phyloP scores from a whole-genome alignment of 2,329 filamentous ascomycete genomes.

The Akanthomyces dipterigenus region DNA sequence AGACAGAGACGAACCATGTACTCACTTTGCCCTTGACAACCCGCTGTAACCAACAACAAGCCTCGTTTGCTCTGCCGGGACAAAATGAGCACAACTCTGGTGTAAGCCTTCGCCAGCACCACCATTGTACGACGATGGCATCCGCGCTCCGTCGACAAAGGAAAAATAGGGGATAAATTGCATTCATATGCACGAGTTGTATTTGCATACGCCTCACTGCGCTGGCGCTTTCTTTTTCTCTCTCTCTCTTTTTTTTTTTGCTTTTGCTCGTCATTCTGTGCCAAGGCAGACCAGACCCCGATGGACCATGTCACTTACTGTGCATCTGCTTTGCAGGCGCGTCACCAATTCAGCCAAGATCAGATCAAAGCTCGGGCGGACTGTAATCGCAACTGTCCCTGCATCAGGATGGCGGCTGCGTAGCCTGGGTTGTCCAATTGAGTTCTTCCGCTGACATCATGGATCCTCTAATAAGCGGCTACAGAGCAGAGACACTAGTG shows the following conservation, averaged over 20 bases:
- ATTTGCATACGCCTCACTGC: neutral
- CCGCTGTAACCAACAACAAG: neutral
- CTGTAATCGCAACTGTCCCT: neutral
- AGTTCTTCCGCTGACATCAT: constrained; percentile 14
- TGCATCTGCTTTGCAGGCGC: neutral
- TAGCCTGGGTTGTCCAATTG: neutral
- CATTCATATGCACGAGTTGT: neutral
- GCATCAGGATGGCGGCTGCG: neutral
- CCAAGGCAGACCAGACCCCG: neutral
- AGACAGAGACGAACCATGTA: neutral
- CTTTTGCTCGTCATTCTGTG: neutral
- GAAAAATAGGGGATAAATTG: neutral
- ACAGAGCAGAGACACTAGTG: neutral
- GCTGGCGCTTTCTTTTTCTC: neutral
- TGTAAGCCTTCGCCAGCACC: neutral
- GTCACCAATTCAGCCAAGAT: no score
- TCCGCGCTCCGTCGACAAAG: neutral
- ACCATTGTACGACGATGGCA: neutral
- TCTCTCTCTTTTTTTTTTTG: neutral
- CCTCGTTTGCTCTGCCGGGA: neutral
- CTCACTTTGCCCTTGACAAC: neutral
- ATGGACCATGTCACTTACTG: no score
- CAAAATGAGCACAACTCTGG: neutral
- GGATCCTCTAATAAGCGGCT: constrained; percentile 3
- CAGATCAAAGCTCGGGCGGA: neutral